phyloP scores from a whole-genome alignment of 1,139 yeast genomes.

The Chernovozyma sophiae-reginae region DNA sequence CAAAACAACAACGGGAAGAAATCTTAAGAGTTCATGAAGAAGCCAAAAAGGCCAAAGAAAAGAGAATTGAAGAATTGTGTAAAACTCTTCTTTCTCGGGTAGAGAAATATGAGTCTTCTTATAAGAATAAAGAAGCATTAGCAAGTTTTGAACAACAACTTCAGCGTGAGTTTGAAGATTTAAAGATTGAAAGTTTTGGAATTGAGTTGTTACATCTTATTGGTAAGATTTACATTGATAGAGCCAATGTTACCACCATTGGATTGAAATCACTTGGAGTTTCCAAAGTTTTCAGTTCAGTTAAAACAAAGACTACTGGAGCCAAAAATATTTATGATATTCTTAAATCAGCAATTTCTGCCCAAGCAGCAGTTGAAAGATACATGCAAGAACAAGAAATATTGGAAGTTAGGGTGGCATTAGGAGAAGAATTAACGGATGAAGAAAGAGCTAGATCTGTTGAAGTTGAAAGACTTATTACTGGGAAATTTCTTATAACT shows the following conservation, averaged over 20 bases:
- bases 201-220: conserved; percentile 48
- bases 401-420: conserved; percentile 28
- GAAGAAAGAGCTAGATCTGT: conserved; percentile 51
- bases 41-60: conserved; percentile 49
- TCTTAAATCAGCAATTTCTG: conserved; percentile 40
- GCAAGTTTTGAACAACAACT: conserved; percentile 38
- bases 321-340: conserved; percentile 39
- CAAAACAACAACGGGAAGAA: conserved; percentile 53
- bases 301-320: conserved; percentile 35
- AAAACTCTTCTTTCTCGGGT: conserved; percentile 42
- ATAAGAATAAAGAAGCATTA: conserved; percentile 29
- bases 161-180: conserved; percentile 56
- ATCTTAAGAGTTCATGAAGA: conserved; percentile 51
- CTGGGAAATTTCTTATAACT: conserved; percentile 70
- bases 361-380: conserved; percentile 37
- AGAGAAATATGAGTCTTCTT: conserved; percentile 30
- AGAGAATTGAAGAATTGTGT: conserved; percentile 52
- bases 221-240: conserved; percentile 60
- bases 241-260: conserved; percentile 45
- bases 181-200: conserved; percentile 47
- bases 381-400: conserved; percentile 46
- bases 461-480: conserved; percentile 60
- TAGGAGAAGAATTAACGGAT: conserved; percentile 29
- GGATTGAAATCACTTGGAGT: conserved; percentile 44
- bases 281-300: conserved; percentile 49